Evolutionary conservation across 148 eudicot species (phyloP).

Genomic region (Camellia granthamiana): DNA sequence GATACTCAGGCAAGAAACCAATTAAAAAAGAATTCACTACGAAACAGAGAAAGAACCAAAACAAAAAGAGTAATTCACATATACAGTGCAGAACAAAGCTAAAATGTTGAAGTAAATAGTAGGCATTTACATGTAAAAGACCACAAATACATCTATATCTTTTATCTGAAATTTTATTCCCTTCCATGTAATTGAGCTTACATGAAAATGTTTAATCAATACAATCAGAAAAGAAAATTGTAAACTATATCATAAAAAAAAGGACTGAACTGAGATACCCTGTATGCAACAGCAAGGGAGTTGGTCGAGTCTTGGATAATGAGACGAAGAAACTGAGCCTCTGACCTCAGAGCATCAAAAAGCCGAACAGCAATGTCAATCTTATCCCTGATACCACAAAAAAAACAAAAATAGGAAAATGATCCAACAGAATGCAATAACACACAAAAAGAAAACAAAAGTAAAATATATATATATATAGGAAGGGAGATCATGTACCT

Average conservation of each 20-base stretch:
- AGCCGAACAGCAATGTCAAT: constrained; percentile 85
- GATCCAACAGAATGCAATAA: neutral
- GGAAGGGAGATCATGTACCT: constrained; percentile 37
- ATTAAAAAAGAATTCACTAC: constrained; percentile 14
- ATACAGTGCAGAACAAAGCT: neutral
- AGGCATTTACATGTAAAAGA: neutral
- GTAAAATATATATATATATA: neutral
- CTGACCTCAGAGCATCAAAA: constrained; percentile 76
- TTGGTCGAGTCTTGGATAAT: constrained; percentile 82
- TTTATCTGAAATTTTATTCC: neutral
- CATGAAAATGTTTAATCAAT: constrained; percentile 3
- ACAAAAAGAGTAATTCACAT: neutral
- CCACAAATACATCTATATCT: neutral
- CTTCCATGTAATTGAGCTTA: neutral
- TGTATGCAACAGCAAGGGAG: constrained; percentile 83
- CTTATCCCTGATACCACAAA: constrained; percentile 52
- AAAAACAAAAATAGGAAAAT: neutral
- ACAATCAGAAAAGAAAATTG: neutral
- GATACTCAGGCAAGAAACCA: constrained; percentile 22
- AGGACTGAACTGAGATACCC: constrained; percentile 35
- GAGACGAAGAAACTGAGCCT: constrained; percentile 66
- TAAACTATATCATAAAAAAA: neutral
- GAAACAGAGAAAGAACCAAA: neutral
- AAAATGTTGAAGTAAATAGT: neutral
- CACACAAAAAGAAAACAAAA: constrained; percentile 6